Percentiles rank a stretch among this genome's conserved stretches.
phyloP scores from a whole-genome alignment of 2,329 filamentous ascomycete species.

The Sphaerulina populicola region DNA sequence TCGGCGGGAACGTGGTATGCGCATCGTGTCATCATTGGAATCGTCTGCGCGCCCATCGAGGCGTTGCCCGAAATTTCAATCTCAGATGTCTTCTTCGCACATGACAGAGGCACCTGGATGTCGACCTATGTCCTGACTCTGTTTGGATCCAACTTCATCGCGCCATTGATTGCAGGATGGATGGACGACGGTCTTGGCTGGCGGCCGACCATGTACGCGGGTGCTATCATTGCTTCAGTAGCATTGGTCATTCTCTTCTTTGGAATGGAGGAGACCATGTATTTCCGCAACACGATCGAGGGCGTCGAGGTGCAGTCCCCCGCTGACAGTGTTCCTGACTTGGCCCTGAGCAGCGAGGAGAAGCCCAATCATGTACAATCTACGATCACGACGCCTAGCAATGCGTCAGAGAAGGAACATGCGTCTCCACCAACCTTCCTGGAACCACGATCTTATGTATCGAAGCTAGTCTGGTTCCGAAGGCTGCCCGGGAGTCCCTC shows the following conservation, averaged over 20 bases:
- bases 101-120: constrained; percentile 28
- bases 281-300: constrained; percentile 24
- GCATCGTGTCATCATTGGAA: constrained; percentile 19
- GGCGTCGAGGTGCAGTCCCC: constrained; percentile 7
- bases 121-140: constrained; percentile 26
- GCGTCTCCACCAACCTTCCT: not conserved
- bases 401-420: not conserved
- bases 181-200: constrained; percentile 43
- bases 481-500: constrained; percentile 17
- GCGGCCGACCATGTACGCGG: constrained; percentile 45
- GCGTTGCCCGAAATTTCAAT: constrained; percentile 28
- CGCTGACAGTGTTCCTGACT: not conserved
- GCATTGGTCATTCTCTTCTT: constrained; percentile 48
- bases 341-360: not conserved
- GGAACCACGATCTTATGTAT: not conserved
- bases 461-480: constrained; percentile 14
- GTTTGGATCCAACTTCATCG: constrained; percentile 21
- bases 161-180: constrained; percentile 43
- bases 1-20: constrained; percentile 15
- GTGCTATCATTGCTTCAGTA: constrained; percentile 45
- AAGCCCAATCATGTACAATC: not conserved
- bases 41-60: constrained; percentile 24
- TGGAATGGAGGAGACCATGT: constrained; percentile 54
- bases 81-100: constrained; percentile 27
- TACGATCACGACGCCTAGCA: not conserved